Percentiles rank a stretch among this genome's conserved stretches.
phyloP scores from a whole-genome alignment of 352 stramenopile species.

The Pythium periplocum region DNA sequence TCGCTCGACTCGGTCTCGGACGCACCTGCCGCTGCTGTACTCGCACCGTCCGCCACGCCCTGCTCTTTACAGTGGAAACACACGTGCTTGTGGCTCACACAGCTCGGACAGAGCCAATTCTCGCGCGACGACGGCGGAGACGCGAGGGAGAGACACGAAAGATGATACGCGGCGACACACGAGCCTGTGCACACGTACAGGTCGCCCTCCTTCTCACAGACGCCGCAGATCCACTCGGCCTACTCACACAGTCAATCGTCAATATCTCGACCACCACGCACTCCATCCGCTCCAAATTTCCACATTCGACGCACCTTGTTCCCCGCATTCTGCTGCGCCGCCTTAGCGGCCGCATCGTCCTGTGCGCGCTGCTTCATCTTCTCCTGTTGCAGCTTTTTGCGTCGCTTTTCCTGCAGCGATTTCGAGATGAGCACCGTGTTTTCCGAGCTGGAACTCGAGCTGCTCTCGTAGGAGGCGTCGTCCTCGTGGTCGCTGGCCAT shows the following conservation, averaged over 20 bases:
- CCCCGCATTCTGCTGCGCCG: neutral
- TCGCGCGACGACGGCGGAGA: constrained; percentile 9
- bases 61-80: constrained; percentile 81
- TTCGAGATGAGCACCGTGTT: constrained; percentile 75
- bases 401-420: constrained; percentile 50
- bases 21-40: neutral
- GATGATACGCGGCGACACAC: constrained; percentile 74
- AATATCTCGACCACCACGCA: constrained; percentile 1
- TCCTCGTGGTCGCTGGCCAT: constrained; percentile 14
- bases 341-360: neutral
- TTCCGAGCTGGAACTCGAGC: constrained; percentile 54
- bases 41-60: constrained; percentile 24
- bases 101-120: constrained; percentile 60
- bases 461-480: constrained; percentile 28
- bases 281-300: too few relatives aligned
- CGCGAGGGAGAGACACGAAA: constrained; percentile 27
- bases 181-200: constrained; percentile 52
- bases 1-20: neutral
- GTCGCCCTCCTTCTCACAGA: constrained; percentile 56
- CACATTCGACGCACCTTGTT: too few relatives aligned
- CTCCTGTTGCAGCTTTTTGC: constrained; percentile 55
- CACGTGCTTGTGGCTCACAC: constrained; percentile 42
- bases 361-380: constrained; percentile 13
- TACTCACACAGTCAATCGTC: constrained; percentile 2
- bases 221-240: constrained; percentile 59